These are phyloP conservation scores for Lanmaoa pseudosensibilis DNA, from an alignment of 768 basidiomycete genomes.

Conservation along the genomic window DNA sequence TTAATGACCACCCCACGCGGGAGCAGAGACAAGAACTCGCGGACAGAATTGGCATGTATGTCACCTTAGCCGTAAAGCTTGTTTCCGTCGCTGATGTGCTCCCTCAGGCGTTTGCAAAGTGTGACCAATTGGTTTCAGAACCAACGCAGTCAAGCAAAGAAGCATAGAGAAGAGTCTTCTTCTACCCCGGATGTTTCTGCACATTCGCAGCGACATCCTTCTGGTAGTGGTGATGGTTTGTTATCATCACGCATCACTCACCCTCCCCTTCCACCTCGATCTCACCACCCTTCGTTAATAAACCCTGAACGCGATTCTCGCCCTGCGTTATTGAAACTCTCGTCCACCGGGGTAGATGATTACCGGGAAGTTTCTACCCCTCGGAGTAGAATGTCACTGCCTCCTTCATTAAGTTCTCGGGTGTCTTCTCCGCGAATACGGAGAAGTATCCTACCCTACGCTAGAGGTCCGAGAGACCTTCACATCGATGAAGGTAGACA, in stretches of 20 bases:
- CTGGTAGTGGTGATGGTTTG: conserved; percentile 6
- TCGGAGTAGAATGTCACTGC: conserved; percentile 33
- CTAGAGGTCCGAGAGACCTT: conserved; percentile 28
- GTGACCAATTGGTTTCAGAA: conserved; percentile 90
- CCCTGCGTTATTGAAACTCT: conserved; percentile 11
- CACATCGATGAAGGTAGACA: conserved; percentile 26
- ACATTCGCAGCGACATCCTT: conserved; percentile 16
- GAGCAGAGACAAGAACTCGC: conserved; percentile 68
- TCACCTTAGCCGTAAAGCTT: conserved; percentile 22
- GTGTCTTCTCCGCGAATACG: conserved; percentile 33
- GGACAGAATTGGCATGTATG: conserved; percentile 74
- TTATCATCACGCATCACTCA: conserved; percentile 14
- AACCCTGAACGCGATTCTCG: conserved; percentile 23
- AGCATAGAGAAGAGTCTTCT: conserved; percentile 55
- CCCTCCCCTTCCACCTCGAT: conserved; percentile 24
- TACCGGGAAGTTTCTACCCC: conserved; percentile 21
- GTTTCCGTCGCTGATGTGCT: conserved; percentile 26
- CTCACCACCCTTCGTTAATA: conserved; percentile 33
- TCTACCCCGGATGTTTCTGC: conserved; percentile 24
- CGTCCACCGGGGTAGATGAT: conserved; percentile 17
- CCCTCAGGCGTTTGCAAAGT: conserved; percentile 69
- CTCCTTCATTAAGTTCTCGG: conserved; percentile 29
- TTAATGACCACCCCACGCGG: conserved; percentile 64
- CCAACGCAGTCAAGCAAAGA: conserved; percentile 75
- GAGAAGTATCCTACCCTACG: conserved; percentile 28